phyloP scores from a whole-genome alignment of 176 grass and related monocot genomes.

The Oryza meridionalis region DNA sequence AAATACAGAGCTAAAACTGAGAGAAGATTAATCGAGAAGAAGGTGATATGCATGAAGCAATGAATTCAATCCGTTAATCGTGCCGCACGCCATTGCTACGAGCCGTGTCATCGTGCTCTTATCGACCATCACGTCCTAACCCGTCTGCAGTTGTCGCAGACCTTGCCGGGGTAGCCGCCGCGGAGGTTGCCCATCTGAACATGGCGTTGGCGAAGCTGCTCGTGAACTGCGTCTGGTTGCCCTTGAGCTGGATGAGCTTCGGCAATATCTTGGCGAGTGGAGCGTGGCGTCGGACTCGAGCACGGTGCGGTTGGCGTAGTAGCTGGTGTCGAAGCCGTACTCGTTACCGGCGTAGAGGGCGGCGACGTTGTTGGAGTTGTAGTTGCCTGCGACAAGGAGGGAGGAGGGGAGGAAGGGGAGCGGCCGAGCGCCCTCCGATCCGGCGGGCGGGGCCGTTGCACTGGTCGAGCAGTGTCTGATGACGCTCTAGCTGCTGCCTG shows the following conservation, averaged over 20 bases:
- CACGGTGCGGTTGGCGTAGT: conserved; percentile 53
- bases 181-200: conserved; percentile 59
- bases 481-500: no score
- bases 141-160: conserved; percentile 32
- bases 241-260: conserved; percentile 24
- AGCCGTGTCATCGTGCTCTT: no score
- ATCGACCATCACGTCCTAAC: conserved; percentile 33
- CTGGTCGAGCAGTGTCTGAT: no score
- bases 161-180: conserved; percentile 11
- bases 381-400: conserved; percentile 17
- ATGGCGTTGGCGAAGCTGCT: conserved; percentile 45
- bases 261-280: conserved; percentile 22
- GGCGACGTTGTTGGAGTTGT: conserved; percentile 25
- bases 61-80: neutral
- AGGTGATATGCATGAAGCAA: neutral
- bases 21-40: neutral
- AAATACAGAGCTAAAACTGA: neutral
- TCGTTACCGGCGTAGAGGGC: conserved; percentile 42
- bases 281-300: conserved; percentile 61
- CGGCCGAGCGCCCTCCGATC: no score
- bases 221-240: conserved; percentile 21
- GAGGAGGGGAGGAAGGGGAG: no score
- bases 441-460: no score
- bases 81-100: neutral
- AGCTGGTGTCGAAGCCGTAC: conserved; percentile 50